Evolutionary conservation across 1,284 basidiomycete genomes (phyloP), one percentile per base, ranked within the genome.

Genomic region (Heterobasidion occidentale): DNA sequence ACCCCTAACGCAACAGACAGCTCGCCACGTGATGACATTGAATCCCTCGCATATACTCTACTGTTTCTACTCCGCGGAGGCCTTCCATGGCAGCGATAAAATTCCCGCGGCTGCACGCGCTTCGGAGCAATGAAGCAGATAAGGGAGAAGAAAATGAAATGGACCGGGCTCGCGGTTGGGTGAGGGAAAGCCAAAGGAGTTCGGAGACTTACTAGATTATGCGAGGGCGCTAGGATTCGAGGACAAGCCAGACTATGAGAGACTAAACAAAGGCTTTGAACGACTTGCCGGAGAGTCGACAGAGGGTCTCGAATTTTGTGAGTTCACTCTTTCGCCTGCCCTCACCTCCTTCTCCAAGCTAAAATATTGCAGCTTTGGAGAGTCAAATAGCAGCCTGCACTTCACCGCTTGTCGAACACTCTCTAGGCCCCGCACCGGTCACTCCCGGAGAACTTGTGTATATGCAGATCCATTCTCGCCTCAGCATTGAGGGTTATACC

Each of bases 41-140:
- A 84, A 68, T 83, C 80, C 15, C 73, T 84, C 50, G 80, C 78
- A 36, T 83, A 86, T 68, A 78, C 84, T 19, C 74, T 84, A 61
- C 80, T 86, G 75, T 84, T 82, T 72, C 83, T 83, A 74, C 74
- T 83, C 58, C 75, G 78, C 56, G 81, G 82, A 51, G 71, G 76
- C 58, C 74, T 85, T 34, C 82, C 83, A 14, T 84, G 83, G 82
- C 50, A 51, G 12, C 17, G 14, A 7, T 14, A 14, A 4, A 17
- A 14, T 14, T 14, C 42, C 7, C 42, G 42, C 4, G 17, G 14
- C 42, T 45, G 42, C 12, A 45, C 12, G 17, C 42, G 14, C 7
- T 45, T 14, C 7, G 14, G 3, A 9, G 17, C 14, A 6, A 17
- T 14, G 42, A 14, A 45, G 12, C 17, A 27, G 12, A 14, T 45